Evolutionary conservation across 2,329 filamentous ascomycete species (phyloP), one percentile per base, ranked within the genome.

Genomic region (Trichoderma citrinoviride): DNA sequence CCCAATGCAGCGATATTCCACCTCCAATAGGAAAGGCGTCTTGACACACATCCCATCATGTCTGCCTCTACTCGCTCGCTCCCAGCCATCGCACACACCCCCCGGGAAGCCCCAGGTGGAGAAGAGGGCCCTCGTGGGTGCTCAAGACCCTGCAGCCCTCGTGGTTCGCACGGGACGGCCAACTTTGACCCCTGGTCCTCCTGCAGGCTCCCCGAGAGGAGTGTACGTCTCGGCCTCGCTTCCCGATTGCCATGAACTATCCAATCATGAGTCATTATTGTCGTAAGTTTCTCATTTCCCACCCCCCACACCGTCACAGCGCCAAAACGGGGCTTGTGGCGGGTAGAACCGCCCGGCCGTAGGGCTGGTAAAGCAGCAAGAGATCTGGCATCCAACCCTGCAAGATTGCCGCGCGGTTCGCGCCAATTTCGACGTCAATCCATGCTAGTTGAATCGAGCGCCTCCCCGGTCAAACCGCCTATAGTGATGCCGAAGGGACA

Each of bases 221-320:
- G 79, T 77, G 79, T 83, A 79, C 77, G 78, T 81, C 79, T 79
- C 76, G 71, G 58, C 70, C 69, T 21, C 71, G 70, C 74, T 70
- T 69, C 70, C 70, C 75, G 72, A 72, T 73, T 71, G 68, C 73
- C 73, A 68, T 65, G 62, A 57, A 61, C 70, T 70, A 70, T 78
- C 83, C 83, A 85, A 85, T 85, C 82, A 85, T 81, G 78, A 78
- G 71, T 80, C 81, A 76, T 83, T 77, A 78, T 46, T 70, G 73
- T 78, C 78, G 75, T 82, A 76, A 78, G 80, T 80, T 74, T 77
- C 70, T 73, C 74, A 66, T 66, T 66, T 68, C 67, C 68, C 65
- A 66, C 70, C 71, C 58, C 33, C 73, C 69, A 67, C 66, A 68
- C 69, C 65, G 67, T 72, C 62, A 60, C 68, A 67, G 67, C 68